A percentile compares a stretch with the other conserved stretches of the same genome.
These are phyloP conservation scores for Lenzites betulinus DNA, from an alignment of 768 basidiomycete species.

Conservation along the genomic window DNA sequence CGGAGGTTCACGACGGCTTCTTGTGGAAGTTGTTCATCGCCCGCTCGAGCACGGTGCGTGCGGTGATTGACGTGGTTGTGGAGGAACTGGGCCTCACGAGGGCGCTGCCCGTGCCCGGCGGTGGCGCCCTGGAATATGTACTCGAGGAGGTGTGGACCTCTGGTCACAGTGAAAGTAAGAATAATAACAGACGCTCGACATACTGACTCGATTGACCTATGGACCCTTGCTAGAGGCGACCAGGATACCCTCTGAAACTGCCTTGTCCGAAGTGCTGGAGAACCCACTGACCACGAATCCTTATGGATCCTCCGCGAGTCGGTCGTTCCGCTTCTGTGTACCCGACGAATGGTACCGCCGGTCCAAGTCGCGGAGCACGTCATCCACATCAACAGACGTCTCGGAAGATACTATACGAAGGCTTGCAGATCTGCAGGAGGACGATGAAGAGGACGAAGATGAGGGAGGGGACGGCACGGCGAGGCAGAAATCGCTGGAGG, in stretches of 20 bases:
- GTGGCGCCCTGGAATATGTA: conserved; percentile 69
- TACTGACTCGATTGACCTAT: not conserved
- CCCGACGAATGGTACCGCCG: conserved; percentile 82
- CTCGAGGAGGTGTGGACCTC: conserved; percentile 69
- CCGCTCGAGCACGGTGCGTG: conserved; percentile 53
- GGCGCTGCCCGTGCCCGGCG: conserved; percentile 64
- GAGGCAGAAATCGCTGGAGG: conserved; percentile 43
- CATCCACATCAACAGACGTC: conserved; percentile 47
- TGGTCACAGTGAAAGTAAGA: conserved; percentile 53
- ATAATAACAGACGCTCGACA: not conserved
- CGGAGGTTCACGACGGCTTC: conserved; percentile 77
- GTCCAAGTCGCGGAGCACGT: conserved; percentile 55
- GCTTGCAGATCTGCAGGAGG: conserved; percentile 51
- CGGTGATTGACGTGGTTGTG: conserved; percentile 51
- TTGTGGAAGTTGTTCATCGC: conserved; percentile 67
- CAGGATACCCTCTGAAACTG: conserved; percentile 45
- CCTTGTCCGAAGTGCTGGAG: conserved; percentile 45
- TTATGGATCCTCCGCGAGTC: conserved; percentile 30
- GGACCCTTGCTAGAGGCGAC: conserved; percentile 40
- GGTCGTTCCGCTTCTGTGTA: conserved; percentile 63
- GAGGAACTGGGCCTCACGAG: conserved; percentile 73
- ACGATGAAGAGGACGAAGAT: conserved; percentile 45
- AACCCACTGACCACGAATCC: conserved; percentile 33
- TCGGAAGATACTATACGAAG: conserved; percentile 54
- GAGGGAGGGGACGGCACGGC: conserved; percentile 64